A percentile compares a stretch with the other conserved stretches of the same genome.
These are phyloP conservation scores for Cymbidium sinense DNA, from an alignment of 106 monocot genomes.

Conservation along the genomic window DNA sequence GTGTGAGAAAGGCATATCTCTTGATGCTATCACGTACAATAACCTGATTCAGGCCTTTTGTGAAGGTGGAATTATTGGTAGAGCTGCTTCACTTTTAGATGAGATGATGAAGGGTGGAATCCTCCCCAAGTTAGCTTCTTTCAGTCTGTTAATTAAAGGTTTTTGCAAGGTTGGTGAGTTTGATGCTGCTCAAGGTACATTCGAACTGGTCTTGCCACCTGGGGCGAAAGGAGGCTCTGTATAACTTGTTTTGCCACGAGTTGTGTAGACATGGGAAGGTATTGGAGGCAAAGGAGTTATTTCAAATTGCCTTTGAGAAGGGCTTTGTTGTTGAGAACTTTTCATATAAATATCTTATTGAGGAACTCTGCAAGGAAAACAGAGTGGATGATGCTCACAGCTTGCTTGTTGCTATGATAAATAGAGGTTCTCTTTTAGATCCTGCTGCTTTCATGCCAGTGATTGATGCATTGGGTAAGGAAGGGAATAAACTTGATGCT, in stretches of 20 bases:
- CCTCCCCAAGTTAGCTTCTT: slow-evolving; percentile 60
- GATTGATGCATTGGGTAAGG: slow-evolving; percentile 59
- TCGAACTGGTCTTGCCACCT: slow-evolving; percentile 49
- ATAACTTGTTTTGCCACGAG: slow-evolving; percentile 63
- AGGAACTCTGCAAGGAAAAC: slow-evolving; percentile 64
- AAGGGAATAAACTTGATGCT: slow-evolving; percentile 59
- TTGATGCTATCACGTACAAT: slow-evolving; percentile 59
- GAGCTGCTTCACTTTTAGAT: slow-evolving; percentile 59
- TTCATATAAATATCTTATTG: slow-evolving; percentile 54
- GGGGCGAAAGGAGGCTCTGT: slow-evolving; percentile 60
- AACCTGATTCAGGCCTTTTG: slow-evolving; percentile 59
- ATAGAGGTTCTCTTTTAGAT: slow-evolving; percentile 56
- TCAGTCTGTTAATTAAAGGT: slow-evolving; percentile 59
- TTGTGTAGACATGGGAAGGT: slow-evolving; percentile 49
- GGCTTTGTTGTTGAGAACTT: slow-evolving; percentile 43
- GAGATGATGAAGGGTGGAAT: slow-evolving; percentile 62
- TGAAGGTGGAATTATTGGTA: slow-evolving; percentile 39
- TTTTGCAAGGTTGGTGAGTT: slow-evolving; percentile 56
- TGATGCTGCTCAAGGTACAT: slow-evolving; percentile 42
- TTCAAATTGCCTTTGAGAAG: slow-evolving; percentile 44
- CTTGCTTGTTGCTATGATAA: slow-evolving; percentile 44
- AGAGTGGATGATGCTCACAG: slow-evolving; percentile 46
- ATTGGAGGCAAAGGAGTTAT: slow-evolving; percentile 46
- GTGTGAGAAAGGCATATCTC: slow-evolving; percentile 46
- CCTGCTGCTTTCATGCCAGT: slow-evolving; percentile 78